Evolutionary conservation across 805 yeast genomes (phyloP), one percentile per base, ranked within the genome.

Genomic region (Suhomyces kilbournensis): DNA sequence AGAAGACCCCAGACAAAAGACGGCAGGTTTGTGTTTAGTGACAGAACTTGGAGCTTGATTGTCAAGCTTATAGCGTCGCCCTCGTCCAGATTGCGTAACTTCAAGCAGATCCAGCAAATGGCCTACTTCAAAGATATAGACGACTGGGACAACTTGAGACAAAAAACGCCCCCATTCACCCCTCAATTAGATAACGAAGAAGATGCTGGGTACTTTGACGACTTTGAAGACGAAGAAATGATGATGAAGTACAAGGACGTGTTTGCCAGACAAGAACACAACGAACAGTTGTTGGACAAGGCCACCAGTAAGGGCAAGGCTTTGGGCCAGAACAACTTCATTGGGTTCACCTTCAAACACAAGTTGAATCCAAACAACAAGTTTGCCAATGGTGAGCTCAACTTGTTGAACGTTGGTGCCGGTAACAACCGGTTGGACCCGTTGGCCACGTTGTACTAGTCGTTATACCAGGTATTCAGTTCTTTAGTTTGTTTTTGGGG

Each of bases 131-230:
- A 82, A 26, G 98, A 93, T 61, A 83, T 90, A 26, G 50, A 51
- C 3, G 86, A 89, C 63, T 93, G 96, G 86, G 82, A 78, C 5
- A 71, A 71, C 9, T 69, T 94, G 59, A 80, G 97, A 63, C 72
- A 69, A 30, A 79, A 84, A 55, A 79, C 85, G 20, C 97, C 99
- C 4, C 99, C 99, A 34, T 94, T 94, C 69, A 88, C 94, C 17
- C 99, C 99, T 3, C 97, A 96, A 62, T 78, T 94, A 57, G 98
- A 94, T 66, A 89, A 91, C 55, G 99, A 94, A 63, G 94, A 91
- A 56, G 99, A 94, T 72, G 98, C 98, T 0, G 99, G 99, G 1
- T 94, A 94, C 72, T 94, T 94, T 67, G 99, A 94, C 71, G 99
- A 94, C 69, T 94, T 94, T 68, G 90, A 90, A 53, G 94, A 91